phyloP scores from a whole-genome alignment of 495 filamentous ascomycete species.

The Aspergillus ostianus region DNA sequence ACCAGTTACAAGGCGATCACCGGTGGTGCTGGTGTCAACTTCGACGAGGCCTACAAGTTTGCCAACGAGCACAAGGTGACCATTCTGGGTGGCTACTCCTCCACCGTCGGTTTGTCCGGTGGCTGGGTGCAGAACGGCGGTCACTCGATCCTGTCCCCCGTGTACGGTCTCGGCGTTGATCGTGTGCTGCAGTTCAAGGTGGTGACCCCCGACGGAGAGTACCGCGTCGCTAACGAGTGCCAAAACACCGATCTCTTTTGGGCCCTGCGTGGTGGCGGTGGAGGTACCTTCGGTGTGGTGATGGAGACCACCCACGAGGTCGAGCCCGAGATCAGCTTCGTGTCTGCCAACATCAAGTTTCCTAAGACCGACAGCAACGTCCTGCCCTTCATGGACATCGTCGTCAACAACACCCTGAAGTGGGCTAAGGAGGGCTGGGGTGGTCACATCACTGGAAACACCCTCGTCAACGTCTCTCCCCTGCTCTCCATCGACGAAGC shows the following conservation, averaged over 20 bases:
- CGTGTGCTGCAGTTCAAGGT: slow-evolving; percentile 44
- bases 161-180: slow-evolving; percentile 48
- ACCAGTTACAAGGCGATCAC: slow-evolving; percentile 39
- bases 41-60: slow-evolving; percentile 42
- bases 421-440: slow-evolving; percentile 50
- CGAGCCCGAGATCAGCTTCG: slow-evolving; percentile 24
- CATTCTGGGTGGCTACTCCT: slow-evolving; percentile 24
- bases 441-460: slow-evolving; percentile 39
- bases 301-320: slow-evolving; percentile 42
- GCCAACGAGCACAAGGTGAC: slow-evolving; percentile 27
- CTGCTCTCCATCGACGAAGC: slow-evolving; percentile 30
- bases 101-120: slow-evolving; percentile 32
- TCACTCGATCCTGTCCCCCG: slow-evolving; percentile 36
- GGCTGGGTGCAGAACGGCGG: slow-evolving; percentile 46
- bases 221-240: slow-evolving; percentile 33
- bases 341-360: slow-evolving; percentile 35
- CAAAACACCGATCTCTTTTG: slow-evolving; percentile 46
- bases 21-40: slow-evolving; percentile 51
- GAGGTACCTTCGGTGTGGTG: slow-evolving; percentile 53
- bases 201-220: slow-evolving; percentile 40
- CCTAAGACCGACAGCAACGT: slow-evolving; percentile 26
- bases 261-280: slow-evolving; percentile 54
- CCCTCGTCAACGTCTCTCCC: slow-evolving; percentile 39
- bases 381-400: slow-evolving; percentile 33
- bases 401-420: slow-evolving; percentile 37